These are phyloP conservation scores for Drechslerella coelobrocha DNA, from an alignment of 2,329 filamentous ascomycete species.

Conservation along the genomic window DNA sequence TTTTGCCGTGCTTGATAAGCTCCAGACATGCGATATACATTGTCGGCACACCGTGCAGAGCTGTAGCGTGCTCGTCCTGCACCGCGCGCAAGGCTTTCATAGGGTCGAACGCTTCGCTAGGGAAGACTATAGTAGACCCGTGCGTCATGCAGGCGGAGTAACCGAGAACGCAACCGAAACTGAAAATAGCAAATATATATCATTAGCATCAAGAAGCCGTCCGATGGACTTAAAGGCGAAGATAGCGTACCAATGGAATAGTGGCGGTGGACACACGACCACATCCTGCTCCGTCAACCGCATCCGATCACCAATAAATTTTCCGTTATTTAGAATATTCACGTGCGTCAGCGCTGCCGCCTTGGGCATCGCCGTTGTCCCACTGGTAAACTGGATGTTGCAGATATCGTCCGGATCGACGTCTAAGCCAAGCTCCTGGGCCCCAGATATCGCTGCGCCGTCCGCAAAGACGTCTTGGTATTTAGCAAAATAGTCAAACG, in stretches of 20 bases:
- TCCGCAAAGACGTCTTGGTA: conserved; percentile 60
- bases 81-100: conserved; percentile 71
- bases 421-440: conserved; percentile 13
- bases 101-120: conserved; percentile 85
- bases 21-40: conserved; percentile 94
- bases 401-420: conserved; percentile 72
- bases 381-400: conserved; percentile 89
- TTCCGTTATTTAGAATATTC: conserved; percentile 91
- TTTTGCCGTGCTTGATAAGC: conserved; percentile 67
- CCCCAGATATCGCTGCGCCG: conserved; percentile 54
- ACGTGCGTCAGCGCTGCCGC: conserved; percentile 86
- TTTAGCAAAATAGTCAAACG: conserved; percentile 61
- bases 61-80: conserved; percentile 69
- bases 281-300: conserved; percentile 74
- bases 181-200: conserved; percentile 64
- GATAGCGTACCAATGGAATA: conserved; percentile 70
- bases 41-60: conserved; percentile 69
- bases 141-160: conserved; percentile 93
- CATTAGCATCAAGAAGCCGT: conserved; percentile 18
- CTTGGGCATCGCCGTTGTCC: conserved; percentile 87
- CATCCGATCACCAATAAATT: conserved; percentile 84
- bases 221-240: neutral
- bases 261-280: conserved; percentile 80
- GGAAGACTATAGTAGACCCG: conserved; percentile 78
- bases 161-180: conserved; percentile 90